Base-by-base conservation (phyloP, 306 rosid genomes). In the Casuarina equisetifolia region DNA sequence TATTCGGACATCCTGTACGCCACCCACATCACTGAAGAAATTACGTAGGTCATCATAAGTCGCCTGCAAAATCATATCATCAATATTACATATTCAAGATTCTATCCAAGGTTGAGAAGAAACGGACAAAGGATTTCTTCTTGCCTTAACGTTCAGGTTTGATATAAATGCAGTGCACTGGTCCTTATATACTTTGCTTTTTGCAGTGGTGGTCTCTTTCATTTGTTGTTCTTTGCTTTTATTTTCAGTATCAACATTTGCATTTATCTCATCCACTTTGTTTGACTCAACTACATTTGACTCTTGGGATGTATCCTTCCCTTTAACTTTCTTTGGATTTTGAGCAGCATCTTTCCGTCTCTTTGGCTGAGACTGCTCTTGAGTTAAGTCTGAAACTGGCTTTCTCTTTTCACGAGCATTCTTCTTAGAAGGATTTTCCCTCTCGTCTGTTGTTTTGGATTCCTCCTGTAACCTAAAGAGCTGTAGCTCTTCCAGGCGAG, bases 161-260 rank as follows among this genome's bases (percentile, higher is more conserved):
- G 99, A 95, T 68, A 92, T 69, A 83, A 91, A 95, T 38, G 87
- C 96, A 75, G 99, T 92, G 84, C 97, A 91, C 81, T 92, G 93
- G 78, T 95, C 97, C 69, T 90, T 78, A 72, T 77, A 95, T 78
- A 81, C 87, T 81, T 82, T 82, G 61, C 70, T 79, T 84, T 85
- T 88, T 73, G 80, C 89, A 1, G 69, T 84, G 75, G 72, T 46
- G 68, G 81, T 74, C 42, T 85, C 85, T 58, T 80, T 85, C 77
- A 53, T 78, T 77, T 69, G 86, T 59, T 84, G 82, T 73, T 76
- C 85, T 69, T 78, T 89, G 80, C n/a, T 70, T 35, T 54, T 76
- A 71, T 84, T 85, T 72, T 76, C 74, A 76, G 80, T 75, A n/a
- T 81, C 80, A 78, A 51, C 83, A 70, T 66, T 80, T 75, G 74